Percentiles rank a stretch among this genome's conserved stretches.
These are phyloP conservation scores for Rachicladosporium sp. DNA, from an alignment of 2,329 filamentous ascomycete species.

Conservation along the genomic window DNA sequence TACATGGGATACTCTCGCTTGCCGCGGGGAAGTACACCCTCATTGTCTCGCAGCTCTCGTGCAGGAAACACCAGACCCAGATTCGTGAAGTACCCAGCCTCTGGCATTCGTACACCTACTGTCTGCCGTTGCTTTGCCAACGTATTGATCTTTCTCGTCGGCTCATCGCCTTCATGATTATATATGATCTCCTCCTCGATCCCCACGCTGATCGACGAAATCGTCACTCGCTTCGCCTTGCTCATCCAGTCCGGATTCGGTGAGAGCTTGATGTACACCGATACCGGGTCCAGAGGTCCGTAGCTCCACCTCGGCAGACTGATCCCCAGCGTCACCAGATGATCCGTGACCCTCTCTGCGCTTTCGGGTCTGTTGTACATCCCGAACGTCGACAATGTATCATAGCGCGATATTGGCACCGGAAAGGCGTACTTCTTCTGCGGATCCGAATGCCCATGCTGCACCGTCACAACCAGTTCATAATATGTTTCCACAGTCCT, in stretches of 20 bases:
- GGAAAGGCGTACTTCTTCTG: constrained; percentile 88
- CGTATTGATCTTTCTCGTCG: constrained; percentile 76
- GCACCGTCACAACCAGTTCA: constrained; percentile 89
- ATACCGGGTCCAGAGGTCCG: constrained; percentile 86
- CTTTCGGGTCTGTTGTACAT: constrained; percentile 98
- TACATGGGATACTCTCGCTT: constrained; percentile 85
- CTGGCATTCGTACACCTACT: constrained; percentile 74
- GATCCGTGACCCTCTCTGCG: constrained; percentile 74
- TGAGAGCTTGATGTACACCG: constrained; percentile 85
- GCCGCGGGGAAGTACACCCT: constrained; percentile 75
- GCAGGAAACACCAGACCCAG: constrained; percentile 81
- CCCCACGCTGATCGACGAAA: constrained; percentile 82
- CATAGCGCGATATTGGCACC: constrained; percentile 82
- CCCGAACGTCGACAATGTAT: constrained; percentile 93
- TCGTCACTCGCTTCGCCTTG: constrained; percentile 84
- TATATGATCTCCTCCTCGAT: constrained; percentile 99
- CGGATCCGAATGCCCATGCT: constrained; percentile 48
- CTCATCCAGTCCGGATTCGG: constrained; percentile 84
- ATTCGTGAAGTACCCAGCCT: constrained; percentile 86
- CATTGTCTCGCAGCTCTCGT: constrained; percentile 73
- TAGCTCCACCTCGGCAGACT: constrained; percentile 94
- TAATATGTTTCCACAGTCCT: constrained; percentile 95
- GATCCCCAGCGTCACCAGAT: constrained; percentile 81
- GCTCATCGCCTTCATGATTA: constrained; percentile 94
- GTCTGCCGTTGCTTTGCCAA: constrained; percentile 72